Base-by-base conservation (phyloP, 257 asterid genomes). In the Solanum pinnatisectum region DNA sequence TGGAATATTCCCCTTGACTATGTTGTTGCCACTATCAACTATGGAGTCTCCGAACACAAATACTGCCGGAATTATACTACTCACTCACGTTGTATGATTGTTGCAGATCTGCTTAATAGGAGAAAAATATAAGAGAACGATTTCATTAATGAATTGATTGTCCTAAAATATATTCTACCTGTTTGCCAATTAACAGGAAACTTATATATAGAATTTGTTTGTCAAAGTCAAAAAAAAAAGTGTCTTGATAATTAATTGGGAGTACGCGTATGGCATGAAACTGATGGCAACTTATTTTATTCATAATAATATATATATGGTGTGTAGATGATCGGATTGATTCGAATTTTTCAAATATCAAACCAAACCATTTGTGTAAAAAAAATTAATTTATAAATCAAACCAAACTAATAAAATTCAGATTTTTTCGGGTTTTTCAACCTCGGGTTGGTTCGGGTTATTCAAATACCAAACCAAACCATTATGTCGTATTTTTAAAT, bases 1-100 rank as follows among this genome's bases (percentile, higher is more conserved):
- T 25, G 90, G 93, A 22, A 59, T 90, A 33, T 94, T 90, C 60
- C 74, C 90, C 70, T 90, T 93, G 13, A 84, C 84, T 6, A 92
- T 93, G 56, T 76, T 37, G 52, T 37, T 76, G 56, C 83, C 56
- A 10, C 56, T 23, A 9, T 74, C 82, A 20, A 93, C 93, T 46
- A 93, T 52, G 15, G 96, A 92, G 18, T 93, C 96, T 65, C 98
- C 95, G 23, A 94, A 94, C 35, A 91, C 91, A 52, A 92, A 10
- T 14, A 92, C 91, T 14, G 94, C 94, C 3, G 94, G 95, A 36
- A 93, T 33, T 1, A 84, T 76, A n/a, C 27, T 32, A n/a, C n/a
- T n/a, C n/a, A 39, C 87, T 92, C 89, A 36, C 84, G 77, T 39
- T 78, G 52, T 70, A 85, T 59, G 23, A 35, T 37, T 72, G 91